Conservation (phyloP, 768 basidiomycete genomes). For the Candolleomyces efflorescens region DNA sequence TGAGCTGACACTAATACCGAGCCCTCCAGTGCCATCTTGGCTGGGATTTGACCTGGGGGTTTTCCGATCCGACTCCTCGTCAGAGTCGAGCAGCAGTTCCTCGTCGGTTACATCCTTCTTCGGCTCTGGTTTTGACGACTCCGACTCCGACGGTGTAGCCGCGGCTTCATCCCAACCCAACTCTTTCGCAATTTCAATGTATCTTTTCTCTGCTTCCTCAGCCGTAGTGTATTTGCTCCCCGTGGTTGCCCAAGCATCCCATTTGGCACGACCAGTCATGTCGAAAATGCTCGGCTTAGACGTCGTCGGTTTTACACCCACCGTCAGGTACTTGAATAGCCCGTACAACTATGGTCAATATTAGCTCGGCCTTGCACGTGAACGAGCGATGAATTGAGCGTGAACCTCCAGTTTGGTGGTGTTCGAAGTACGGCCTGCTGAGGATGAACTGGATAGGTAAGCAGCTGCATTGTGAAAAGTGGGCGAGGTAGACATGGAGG, state of each 20-base stretch:
- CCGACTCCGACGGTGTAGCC: neutral
- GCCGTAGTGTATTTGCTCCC: conserved; percentile 42
- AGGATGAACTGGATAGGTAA: conserved; percentile 56
- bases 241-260: conserved; percentile 73
- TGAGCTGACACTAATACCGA: conserved; percentile 64
- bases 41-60: conserved; percentile 34
- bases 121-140: neutral
- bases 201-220: conserved; percentile 54
- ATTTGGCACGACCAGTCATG: conserved; percentile 75
- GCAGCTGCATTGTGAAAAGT: conserved; percentile 56
- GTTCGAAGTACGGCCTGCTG: conserved; percentile 53
- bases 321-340: conserved; percentile 73
- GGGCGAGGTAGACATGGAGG: conserved; percentile 19
- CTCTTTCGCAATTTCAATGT: conserved; percentile 61
- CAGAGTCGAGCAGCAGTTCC: conserved; percentile 8
- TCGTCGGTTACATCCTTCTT: neutral
- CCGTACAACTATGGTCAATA: conserved; percentile 63
- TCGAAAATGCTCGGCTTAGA: conserved; percentile 75
- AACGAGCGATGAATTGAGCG: conserved; percentile 19
- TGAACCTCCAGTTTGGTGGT: conserved; percentile 72
- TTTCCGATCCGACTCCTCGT: conserved; percentile 31
- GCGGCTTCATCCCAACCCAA: conserved; percentile 61
- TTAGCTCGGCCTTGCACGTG: conserved; percentile 5
- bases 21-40: conserved; percentile 34
- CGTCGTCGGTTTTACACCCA: conserved; percentile 47